A percentile compares a stretch with the other conserved stretches of the same genome.
Conservation (phyloP, 805 yeast species). For the Ogataea saltuana region DNA sequence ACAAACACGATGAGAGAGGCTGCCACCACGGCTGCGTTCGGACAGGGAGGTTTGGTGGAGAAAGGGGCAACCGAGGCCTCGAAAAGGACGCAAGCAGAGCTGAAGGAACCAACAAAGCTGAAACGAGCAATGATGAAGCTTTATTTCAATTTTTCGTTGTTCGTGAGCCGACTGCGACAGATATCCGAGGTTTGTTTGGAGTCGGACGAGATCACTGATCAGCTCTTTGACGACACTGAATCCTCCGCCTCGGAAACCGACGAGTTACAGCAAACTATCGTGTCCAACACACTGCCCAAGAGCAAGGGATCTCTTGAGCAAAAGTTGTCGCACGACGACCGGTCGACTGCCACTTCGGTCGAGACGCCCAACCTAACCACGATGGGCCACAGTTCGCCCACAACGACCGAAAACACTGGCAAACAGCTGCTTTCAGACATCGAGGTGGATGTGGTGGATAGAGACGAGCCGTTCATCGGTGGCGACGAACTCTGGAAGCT, state of each 20-base stretch:
- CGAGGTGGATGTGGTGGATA: constrained; percentile 1
- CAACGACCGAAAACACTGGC: too few species aligned
- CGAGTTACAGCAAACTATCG: not conserved
- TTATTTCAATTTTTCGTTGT: constrained; percentile 39
- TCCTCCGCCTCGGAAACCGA: constrained; percentile 10
- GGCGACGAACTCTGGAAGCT: constrained; percentile 63
- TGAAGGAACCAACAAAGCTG: constrained; percentile 18
- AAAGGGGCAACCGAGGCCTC: not conserved
- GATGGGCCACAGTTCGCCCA: too few species aligned
- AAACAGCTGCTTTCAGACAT: not conserved
- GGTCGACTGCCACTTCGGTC: constrained; percentile 13
- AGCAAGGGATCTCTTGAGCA: constrained; percentile 11
- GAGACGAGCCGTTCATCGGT: constrained; percentile 39
- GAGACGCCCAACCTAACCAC: constrained; percentile 10
- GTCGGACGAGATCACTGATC: constrained; percentile 51
- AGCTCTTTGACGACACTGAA: constrained; percentile 43
- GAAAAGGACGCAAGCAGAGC: too few species aligned
- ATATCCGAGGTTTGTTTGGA: constrained; percentile 51
- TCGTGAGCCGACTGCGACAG: constrained; percentile 38
- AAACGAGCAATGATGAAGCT: constrained; percentile 37
- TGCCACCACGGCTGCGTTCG: constrained; percentile 1
- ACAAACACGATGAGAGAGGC: not conserved
- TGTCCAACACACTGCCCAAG: not conserved
- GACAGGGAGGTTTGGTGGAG: not conserved
- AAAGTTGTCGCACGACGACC: constrained; percentile 18